Conservation (phyloP, 352 stramenopile species). For the Plasmopara viticola region DNA sequence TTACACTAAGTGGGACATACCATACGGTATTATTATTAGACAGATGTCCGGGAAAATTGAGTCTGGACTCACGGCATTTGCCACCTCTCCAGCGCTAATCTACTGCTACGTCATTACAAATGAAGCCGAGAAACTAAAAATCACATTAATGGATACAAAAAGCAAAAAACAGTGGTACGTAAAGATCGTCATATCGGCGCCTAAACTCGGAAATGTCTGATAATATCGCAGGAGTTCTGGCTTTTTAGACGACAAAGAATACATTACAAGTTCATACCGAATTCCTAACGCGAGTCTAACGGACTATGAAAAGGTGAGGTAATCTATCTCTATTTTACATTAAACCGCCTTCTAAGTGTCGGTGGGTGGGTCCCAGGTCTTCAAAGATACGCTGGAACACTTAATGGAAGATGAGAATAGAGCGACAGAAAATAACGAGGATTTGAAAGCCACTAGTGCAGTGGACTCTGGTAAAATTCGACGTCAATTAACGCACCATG, state of each 20-base stretch:
- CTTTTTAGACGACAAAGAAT: slow-evolving; percentile 7
- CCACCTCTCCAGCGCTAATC: slow-evolving; percentile 1
- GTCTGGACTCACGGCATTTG: slow-evolving; percentile 4
- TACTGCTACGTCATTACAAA: slow-evolving; percentile 5
- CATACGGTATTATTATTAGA: background rate
- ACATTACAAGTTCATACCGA: slow-evolving; percentile 5
- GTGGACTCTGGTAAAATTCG: background rate
- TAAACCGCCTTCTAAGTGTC: too few species aligned
- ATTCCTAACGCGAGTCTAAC: too few species aligned
- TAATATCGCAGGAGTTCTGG: background rate
- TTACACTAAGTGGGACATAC: too few species aligned
- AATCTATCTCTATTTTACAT: too few species aligned
- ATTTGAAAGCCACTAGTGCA: background rate
- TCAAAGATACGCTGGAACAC: slow-evolving; percentile 6
- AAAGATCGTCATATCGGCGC: too few species aligned
- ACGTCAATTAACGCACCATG: background rate
- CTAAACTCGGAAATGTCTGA: too few species aligned
- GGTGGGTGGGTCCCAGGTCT: slow-evolving; percentile 5
- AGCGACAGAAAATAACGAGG: background rate
- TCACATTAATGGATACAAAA: slow-evolving; percentile 4
- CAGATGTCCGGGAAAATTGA: background rate
- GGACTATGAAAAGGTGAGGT: too few species aligned
- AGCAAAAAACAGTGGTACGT: slow-evolving; percentile 12
- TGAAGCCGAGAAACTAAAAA: slow-evolving; percentile 3
- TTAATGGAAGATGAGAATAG: background rate